Base-by-base conservation (phyloP, 2,329 filamentous ascomycete species). In the Chaetomiaceae sp. region DNA sequence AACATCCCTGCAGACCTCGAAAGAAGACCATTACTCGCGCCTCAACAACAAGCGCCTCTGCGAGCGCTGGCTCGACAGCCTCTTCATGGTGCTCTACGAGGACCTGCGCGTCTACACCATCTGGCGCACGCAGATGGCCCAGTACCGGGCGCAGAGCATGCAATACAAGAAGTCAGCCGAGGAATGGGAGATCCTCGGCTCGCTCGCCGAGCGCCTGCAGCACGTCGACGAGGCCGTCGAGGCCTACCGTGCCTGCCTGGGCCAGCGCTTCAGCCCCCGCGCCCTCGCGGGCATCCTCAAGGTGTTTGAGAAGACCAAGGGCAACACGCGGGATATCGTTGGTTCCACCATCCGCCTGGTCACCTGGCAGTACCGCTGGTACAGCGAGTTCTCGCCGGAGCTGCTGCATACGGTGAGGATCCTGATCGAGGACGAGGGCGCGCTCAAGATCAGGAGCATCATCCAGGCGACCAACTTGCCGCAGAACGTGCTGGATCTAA, bases 1-100 rank as follows among this genome's bases (percentile, higher is more conserved):
- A 23, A 17, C 13, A 13, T 12, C 14, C 25, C 25, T 31, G 12
- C 60, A 87, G 84, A 73, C 73, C 14, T 77, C 83, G 52, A 76
- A 81, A 23, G 79, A 89, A 58, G 80, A 85, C 50, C 78, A 87
- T 59, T 87, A 95, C 60, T 91, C 90, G 6, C 88, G 92, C 61
- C 89, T 99, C 65, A 93, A 95, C 66, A 96, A 96, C 70, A 99
- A 99, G 73, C 86, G 93, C 1, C 81, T 99, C 1, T 99, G 93
- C 64, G 93, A 99, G 70, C 84, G 93, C 60, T 99, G 93, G 93
- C 79, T 99, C 2, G 93, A 99, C 70, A 97, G 95, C 63, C 78
- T 99, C 19, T 99, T 99, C 73, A 99, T 99, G 93, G 93, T 97
- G 0, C 78, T 99, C 3, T 99, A 99, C 67, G 93, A 99, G 68